These are phyloP conservation scores for Xylaria sp. DNA, from an alignment of 2,329 filamentous ascomycete species.

Conservation along the genomic window DNA sequence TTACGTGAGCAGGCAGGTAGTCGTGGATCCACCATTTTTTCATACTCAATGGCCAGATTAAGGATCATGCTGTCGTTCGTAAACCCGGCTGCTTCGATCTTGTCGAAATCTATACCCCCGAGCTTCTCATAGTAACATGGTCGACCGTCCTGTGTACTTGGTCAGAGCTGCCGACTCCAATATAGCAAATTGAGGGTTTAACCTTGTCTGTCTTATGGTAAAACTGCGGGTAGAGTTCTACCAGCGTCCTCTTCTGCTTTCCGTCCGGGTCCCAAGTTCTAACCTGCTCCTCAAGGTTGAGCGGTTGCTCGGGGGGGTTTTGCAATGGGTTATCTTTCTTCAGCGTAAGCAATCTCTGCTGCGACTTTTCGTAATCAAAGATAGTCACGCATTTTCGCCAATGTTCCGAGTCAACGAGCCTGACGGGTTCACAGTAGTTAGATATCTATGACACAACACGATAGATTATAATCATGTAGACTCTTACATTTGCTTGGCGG, in stretches of 20 bases:
- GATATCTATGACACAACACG: background rate
- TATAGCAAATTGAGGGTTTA: background rate
- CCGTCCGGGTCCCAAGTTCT: constrained; percentile 72
- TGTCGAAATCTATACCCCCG: constrained; percentile 88
- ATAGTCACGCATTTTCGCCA: constrained; percentile 85
- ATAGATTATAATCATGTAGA: background rate
- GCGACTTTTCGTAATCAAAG: constrained; percentile 66
- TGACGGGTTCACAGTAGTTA: constrained; percentile 51
- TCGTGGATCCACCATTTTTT: constrained; percentile 92
- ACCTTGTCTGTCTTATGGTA: constrained; percentile 97
- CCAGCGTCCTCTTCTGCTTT: constrained; percentile 77
- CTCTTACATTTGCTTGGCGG: constrained; percentile 84
- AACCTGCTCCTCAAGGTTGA: constrained; percentile 73
- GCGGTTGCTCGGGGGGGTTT: constrained; percentile 38
- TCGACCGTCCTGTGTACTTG: constrained; percentile 79
- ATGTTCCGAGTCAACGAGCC: constrained; percentile 90
- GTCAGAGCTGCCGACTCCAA: constrained; percentile 13
- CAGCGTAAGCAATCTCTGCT: constrained; percentile 23
- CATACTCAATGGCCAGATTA: constrained; percentile 97
- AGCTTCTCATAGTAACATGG: constrained; percentile 97
- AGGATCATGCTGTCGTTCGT: constrained; percentile 92
- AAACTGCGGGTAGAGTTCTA: constrained; percentile 96
- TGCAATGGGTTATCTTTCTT: constrained; percentile 22
- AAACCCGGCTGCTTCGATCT: constrained; percentile 89
- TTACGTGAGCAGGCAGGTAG: constrained; percentile 96